Conservation (phyloP, 1,284 basidiomycete genomes). For the Leccinum griseonigrum region DNA sequence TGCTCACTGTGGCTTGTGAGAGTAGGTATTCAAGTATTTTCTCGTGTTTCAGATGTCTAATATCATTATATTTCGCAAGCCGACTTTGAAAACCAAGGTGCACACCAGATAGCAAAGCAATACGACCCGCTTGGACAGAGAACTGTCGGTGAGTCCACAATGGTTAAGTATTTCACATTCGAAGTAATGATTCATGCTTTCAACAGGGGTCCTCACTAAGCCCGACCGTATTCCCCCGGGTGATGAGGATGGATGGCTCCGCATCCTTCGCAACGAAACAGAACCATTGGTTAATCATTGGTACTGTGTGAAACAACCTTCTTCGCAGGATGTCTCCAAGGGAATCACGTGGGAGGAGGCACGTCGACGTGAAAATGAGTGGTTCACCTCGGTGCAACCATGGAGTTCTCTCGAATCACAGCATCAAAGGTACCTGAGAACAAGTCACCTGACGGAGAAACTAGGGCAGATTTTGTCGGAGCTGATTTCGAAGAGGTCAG, state of each 20-base stretch:
- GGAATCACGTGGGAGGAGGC: constrained; percentile 63
- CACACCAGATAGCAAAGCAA: constrained; percentile 53
- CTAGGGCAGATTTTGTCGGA: constrained; percentile 55
- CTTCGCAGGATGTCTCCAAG: constrained; percentile 48
- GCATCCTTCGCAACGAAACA: constrained; percentile 54
- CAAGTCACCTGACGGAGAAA: constrained; percentile 50
- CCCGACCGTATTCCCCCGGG: constrained; percentile 68
- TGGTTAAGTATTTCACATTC: not conserved
- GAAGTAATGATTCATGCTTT: not conserved
- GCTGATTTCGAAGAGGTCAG: constrained; percentile 55
- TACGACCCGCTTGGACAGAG: constrained; percentile 59
- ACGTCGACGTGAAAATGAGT: constrained; percentile 60
- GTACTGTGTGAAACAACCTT: constrained; percentile 74
- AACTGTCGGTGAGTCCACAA: constrained; percentile 57
- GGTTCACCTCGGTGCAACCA: constrained; percentile 55
- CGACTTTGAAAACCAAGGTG: constrained; percentile 76
- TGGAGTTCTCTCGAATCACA: constrained; percentile 54
- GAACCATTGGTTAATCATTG: constrained; percentile 61
- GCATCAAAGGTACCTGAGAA: constrained; percentile 53
- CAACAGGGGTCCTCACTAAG: constrained; percentile 75
- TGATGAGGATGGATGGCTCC: constrained; percentile 60
- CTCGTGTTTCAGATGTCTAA: not conserved
- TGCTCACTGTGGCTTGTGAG: constrained; percentile 71
- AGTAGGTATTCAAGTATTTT: constrained; percentile 41
- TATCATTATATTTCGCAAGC: constrained; percentile 38